Evolutionary conservation across 2,329 filamentous ascomycete species (phyloP), one percentile per base, ranked within the genome.

Genomic region (Fusarium torreyae): DNA sequence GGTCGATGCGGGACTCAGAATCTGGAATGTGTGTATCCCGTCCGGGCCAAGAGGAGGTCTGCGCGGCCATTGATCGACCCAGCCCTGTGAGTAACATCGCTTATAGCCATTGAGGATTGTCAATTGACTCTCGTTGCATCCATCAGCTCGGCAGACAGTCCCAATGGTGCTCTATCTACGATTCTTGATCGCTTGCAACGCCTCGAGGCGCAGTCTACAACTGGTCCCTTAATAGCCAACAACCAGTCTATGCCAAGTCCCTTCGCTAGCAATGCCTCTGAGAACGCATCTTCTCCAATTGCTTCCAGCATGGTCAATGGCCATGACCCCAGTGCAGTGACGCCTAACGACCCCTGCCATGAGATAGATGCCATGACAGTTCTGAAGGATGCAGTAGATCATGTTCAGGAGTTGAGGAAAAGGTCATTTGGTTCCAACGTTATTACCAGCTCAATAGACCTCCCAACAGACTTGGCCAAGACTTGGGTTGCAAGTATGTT

Each of bases 121-220:
- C 34, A 22, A 40, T 58, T 73, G 22, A 66, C 54, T 34, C 38
- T 40, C 28, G 28, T 40, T 46, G 14, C 20, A 26, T 51, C 24
- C 45, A 33, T 40, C 48, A 75, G 68, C 15, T 60, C 68, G 14
- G 39, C 33, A 5, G 43, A 45, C 10, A 34, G 33, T 7, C 51
- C 58, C 15, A 63, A 67, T 38, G 54, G 55, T 52, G 70, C 76
- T 14, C 60, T 77, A 2, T 54, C 66, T 6, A 71, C 71, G 18
- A 78, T 78, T 22, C 74, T 78, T 9, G 71, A 77, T 51, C 69
- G 76, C 5, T 38, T 78, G 1, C 72, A 77, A 15, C 76, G 75
- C 5, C 74, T 78, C 15, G 76, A 78, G 55, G 60, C 73, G 20
- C 74, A 69, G 28, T 65, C 59, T 31, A 34, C 42, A 33, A 26